Evolutionary conservation across 768 basidiomycete genomes (phyloP).

Genomic region (Lactarius trivialis): DNA sequence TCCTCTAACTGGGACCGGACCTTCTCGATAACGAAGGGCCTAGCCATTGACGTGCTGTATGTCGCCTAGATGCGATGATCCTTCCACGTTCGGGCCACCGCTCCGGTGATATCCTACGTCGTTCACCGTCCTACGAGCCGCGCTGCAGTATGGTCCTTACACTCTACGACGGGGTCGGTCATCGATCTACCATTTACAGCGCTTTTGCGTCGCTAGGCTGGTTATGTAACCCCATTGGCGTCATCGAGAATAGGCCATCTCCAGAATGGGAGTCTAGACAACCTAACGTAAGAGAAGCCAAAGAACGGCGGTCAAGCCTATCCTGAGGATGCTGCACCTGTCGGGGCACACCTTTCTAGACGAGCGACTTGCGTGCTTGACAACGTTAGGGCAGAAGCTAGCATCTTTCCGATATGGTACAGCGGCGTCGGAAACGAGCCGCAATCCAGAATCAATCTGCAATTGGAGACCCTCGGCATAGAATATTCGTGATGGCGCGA

Average conservation of each 20-base stretch:
- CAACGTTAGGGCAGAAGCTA: background rate
- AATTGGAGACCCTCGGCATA: background rate
- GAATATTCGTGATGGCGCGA: background rate
- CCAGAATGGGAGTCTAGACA: slow-evolving; percentile 1
- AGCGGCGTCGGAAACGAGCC: background rate
- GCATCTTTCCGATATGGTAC: background rate
- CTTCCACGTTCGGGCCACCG: background rate
- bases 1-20: slow-evolving; percentile 3
- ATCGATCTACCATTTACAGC: background rate
- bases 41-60: slow-evolving; percentile 1
- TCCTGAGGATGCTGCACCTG: background rate
- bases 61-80: slow-evolving; percentile 1
- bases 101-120: background rate
- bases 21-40: slow-evolving; percentile 11
- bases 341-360: background rate
- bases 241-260: background rate
- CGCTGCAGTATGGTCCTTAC: background rate
- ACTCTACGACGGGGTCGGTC: background rate
- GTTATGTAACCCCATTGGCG: background rate
- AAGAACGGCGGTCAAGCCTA: background rate
- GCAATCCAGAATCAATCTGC: background rate
- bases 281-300: slow-evolving; percentile 4
- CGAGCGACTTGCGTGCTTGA: background rate
- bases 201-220: background rate
- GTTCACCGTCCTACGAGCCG: background rate